These are phyloP conservation scores for Isoetes engelmannii DNA, from an alignment of 83 land plant species.

Conservation along the genomic window DNA sequence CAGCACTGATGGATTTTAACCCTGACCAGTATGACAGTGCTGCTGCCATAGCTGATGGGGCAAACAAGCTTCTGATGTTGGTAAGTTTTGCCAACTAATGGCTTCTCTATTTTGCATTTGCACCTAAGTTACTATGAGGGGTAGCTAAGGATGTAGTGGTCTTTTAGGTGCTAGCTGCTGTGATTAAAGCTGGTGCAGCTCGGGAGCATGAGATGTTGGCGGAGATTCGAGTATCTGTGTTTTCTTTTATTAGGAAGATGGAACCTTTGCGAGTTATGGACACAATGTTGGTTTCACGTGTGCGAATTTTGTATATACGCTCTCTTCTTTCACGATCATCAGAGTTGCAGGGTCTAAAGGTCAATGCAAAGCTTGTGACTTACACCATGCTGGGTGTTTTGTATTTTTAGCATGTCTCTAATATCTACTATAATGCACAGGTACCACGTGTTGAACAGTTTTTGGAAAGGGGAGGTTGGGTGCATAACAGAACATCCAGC, in stretches of 20 bases:
- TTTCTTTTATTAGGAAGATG: constrained; percentile 9
- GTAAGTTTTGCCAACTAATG: not conserved
- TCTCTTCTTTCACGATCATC: constrained; percentile 11
- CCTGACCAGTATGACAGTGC: constrained; percentile 9
- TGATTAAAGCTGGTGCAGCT: constrained; percentile 15
- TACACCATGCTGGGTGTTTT: too few relatives aligned
- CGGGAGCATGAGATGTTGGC: constrained; percentile 18
- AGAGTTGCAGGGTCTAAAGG: constrained; percentile 6
- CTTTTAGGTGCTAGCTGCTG: constrained; percentile 10
- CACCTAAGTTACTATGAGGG: not conserved
- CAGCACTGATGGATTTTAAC: constrained; percentile 13
- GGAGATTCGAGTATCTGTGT: constrained; percentile 12
- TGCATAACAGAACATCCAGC: constrained; percentile 3
- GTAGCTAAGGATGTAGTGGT: not conserved
- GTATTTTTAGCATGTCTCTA: not conserved
- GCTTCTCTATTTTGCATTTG: not conserved
- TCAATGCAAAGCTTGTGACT: not conserved
- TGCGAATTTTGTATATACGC: constrained; percentile 11
- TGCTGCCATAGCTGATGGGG: constrained; percentile 10
- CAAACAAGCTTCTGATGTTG: constrained; percentile 15
- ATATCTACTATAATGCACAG: not conserved
- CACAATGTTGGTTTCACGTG: constrained; percentile 15
- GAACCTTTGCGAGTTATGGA: constrained; percentile 2
- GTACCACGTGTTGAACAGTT: constrained; percentile 12
- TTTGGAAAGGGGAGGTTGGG: not conserved